phyloP scores from a whole-genome alignment of 2,329 filamentous ascomycete genomes.

The Macrophomina phaseolina region DNA sequence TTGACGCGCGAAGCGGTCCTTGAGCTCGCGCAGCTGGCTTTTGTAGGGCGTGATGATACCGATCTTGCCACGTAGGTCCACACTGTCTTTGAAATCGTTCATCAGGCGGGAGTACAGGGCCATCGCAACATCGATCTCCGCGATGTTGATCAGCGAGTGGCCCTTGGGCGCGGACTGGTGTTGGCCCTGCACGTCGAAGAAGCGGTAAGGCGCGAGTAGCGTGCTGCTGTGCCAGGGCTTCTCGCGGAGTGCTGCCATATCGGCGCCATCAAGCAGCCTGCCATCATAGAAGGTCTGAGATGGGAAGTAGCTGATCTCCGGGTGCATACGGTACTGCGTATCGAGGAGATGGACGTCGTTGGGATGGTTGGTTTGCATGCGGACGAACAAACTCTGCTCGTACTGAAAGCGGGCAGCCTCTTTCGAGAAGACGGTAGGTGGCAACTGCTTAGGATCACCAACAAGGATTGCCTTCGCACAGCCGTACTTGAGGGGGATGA shows the following conservation, averaged over 20 bases:
- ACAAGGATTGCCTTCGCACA: constrained; percentile 97
- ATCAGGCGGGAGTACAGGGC: constrained; percentile 81
- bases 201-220: constrained; percentile 89
- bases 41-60: constrained; percentile 99
- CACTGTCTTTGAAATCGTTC: constrained; percentile 66
- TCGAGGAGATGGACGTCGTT: constrained; percentile 92
- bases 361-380: constrained; percentile 94
- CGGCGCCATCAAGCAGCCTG: constrained; percentile 79
- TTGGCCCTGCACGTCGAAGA: constrained; percentile 93
- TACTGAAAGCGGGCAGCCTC: constrained; percentile 92
- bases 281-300: constrained; percentile 92
- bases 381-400: constrained; percentile 96
- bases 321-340: constrained; percentile 99
- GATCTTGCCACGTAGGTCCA: constrained; percentile 78
- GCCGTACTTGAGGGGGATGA: constrained; percentile 97
- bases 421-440: constrained; percentile 93
- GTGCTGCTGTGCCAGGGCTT: constrained; percentile 85
- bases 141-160: constrained; percentile 87
- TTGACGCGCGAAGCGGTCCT: constrained; percentile 70
- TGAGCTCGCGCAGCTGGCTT: constrained; percentile 83
- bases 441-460: constrained; percentile 95
- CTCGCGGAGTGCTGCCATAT: constrained; percentile 77
- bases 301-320: constrained; percentile 90
- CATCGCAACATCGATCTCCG: constrained; percentile 85
- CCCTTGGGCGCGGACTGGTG: constrained; percentile 82